Evolutionary conservation across 2,329 filamentous ascomycete genomes (phyloP).

Genomic region (Arthrobotrys sphaeroides): DNA sequence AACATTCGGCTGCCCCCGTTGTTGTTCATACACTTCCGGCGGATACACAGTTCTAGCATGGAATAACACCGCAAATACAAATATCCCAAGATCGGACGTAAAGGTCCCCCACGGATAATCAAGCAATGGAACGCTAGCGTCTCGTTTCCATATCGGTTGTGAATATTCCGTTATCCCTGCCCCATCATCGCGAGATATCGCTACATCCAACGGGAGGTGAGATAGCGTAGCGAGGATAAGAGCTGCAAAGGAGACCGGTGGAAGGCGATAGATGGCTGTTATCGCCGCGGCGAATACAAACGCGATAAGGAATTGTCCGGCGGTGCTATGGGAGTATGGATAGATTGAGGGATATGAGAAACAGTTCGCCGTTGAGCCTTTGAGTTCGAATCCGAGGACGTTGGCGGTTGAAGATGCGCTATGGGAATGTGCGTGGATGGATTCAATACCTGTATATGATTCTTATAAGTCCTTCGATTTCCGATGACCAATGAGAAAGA

Average conservation of each 20-base stretch:
- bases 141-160: conserved; percentile 21
- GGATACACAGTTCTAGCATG: conserved; percentile 39
- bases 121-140: conserved; percentile 17
- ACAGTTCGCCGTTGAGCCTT: conserved; percentile 6
- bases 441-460: background rate
- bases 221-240: conserved; percentile 17
- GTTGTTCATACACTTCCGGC: conserved; percentile 13
- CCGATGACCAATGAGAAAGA: background rate
- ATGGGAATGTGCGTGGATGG: background rate
- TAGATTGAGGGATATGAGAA: conserved; percentile 3
- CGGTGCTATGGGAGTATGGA: conserved; percentile 21
- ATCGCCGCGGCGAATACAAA: background rate
- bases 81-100: conserved; percentile 27
- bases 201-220: conserved; percentile 17
- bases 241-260: background rate
- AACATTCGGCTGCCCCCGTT: background rate
- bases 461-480: background rate
- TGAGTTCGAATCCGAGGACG: background rate
- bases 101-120: conserved; percentile 31
- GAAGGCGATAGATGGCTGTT: background rate
- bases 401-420: background rate
- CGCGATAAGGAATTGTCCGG: conserved; percentile 12
- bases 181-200: background rate
- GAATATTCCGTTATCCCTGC: background rate
- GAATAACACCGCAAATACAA: conserved; percentile 29